A percentile compares a stretch with the other conserved stretches of the same genome.
Conservation (phyloP, 2,329 filamentous ascomycete species). For the Hypocreales sp. region DNA sequence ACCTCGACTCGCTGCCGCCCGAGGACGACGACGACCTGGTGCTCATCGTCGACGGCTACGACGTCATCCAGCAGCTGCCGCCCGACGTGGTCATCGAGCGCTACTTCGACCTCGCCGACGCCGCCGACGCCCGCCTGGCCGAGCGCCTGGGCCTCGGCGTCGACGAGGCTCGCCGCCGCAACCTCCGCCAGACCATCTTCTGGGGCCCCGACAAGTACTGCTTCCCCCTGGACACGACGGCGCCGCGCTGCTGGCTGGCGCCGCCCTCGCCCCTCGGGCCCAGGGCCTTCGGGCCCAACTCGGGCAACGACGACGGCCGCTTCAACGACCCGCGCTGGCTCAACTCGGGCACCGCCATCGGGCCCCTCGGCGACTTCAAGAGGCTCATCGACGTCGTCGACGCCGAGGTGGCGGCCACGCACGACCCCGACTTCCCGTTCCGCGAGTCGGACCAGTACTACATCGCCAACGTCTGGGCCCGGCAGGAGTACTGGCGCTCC, state of each 20-base stretch:
- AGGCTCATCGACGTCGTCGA: conserved; percentile 11
- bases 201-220: conserved; percentile 30
- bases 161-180: conserved; percentile 12
- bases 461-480: conserved; percentile 24
- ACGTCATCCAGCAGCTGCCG: conserved; percentile 50
- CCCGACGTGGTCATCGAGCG: conserved; percentile 45
- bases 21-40: conserved; percentile 40
- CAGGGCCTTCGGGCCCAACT: conserved; percentile 19
- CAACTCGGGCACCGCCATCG: conserved; percentile 30
- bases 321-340: conserved; percentile 23
- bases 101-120: conserved; percentile 39
- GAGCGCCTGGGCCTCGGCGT: conserved; percentile 28
- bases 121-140: conserved; percentile 34
- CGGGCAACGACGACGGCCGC: conserved; percentile 14
- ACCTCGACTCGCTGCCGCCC: conserved; percentile 13
- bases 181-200: conserved; percentile 22
- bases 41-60: conserved; percentile 46
- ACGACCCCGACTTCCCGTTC: conserved; percentile 14
- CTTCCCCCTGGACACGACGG: conserved; percentile 19
- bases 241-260: conserved; percentile 23
- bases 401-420: conserved; percentile 16
- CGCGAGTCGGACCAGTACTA: conserved; percentile 27
- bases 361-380: conserved; percentile 16
- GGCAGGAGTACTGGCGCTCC: conserved; percentile 25
- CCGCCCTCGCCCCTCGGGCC: conserved; percentile 17